Base-by-base conservation (phyloP, 768 basidiomycete species). In the Lentinula lateritia region DNA sequence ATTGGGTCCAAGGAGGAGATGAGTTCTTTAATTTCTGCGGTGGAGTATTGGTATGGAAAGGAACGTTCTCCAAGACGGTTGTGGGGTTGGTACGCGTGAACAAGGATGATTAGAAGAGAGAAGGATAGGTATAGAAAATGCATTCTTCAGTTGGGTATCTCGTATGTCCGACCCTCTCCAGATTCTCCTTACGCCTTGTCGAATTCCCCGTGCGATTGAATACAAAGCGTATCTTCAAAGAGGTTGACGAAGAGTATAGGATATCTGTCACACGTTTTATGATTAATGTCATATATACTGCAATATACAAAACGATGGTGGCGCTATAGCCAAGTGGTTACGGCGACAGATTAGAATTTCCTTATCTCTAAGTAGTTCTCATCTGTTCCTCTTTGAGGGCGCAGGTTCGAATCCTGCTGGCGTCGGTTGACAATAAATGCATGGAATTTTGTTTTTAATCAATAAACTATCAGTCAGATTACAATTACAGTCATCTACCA, bases 301-400 rank as follows among this genome's bases (percentile, higher is more conserved):
- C 23, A 23, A 23, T 23, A 23, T 23, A 23, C 23, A 1, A 1
- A 23, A 23, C 1, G 1, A 43, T 43, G n/a, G 2, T 5, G 85
- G 83, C 84, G 83, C 85, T 84, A 86, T 87, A 85, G 84, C 85
- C 82, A 86, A 86, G 85, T 85, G 84, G 85, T 86, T 86, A 87
- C 81, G 80, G 85, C 85, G 85, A 86, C 83, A 84, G 83, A 87
- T 61, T 61, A 57, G 62, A 61, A 60, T 39, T 38, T 42, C 10
- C 8, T 16, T 6, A 46, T 20, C 6, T 16, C 6, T 46, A 1
- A 23, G 23, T 23, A 23, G 23, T 23, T 23, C 23, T 1, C 15
- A 84, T 84, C 82, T 84, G 81, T 84, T 84, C 78, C 83, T 80
- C 80, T 84, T 81, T 81, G 80, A 80, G 83, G 78, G 84, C 84